phyloP scores from a whole-genome alignment of 2,329 filamentous ascomycete species.

The Septoria linicola region DNA sequence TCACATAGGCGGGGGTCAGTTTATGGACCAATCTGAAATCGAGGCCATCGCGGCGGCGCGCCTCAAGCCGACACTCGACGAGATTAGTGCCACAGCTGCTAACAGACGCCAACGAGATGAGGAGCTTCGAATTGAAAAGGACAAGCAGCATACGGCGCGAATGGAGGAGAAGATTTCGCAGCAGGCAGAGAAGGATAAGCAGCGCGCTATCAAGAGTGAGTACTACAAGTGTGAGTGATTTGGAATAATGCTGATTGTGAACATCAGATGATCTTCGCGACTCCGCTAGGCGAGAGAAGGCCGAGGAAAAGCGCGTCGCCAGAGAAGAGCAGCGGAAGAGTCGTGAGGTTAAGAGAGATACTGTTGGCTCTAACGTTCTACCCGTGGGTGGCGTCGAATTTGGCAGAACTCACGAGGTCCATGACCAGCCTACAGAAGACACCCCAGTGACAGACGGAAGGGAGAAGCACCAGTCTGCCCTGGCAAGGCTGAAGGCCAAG shows the following conservation, averaged over 20 bases:
- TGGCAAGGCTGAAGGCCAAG: slow-evolving; percentile 27
- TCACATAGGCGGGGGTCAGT: slow-evolving; percentile 77
- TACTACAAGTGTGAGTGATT: slow-evolving; percentile 11
- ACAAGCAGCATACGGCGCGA: slow-evolving; percentile 62
- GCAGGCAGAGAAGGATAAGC: slow-evolving; percentile 47
- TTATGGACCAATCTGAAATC: slow-evolving; percentile 73
- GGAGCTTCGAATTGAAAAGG: slow-evolving; percentile 62
- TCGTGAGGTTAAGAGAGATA: slow-evolving; percentile 32
- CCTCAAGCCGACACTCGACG: slow-evolving; percentile 79
- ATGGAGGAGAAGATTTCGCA: slow-evolving; percentile 55
- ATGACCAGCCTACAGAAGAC: slow-evolving; percentile 16
- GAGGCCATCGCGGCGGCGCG: slow-evolving; percentile 74
- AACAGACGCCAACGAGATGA: slow-evolving; percentile 66
- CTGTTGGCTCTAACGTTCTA: slow-evolving; percentile 8
- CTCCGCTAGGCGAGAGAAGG: slow-evolving; percentile 48
- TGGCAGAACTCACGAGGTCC: slow-evolving; percentile 13
- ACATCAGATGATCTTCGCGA: slow-evolving; percentile 55
- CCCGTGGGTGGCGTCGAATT: slow-evolving; percentile 7
- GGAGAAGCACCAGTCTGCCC: slow-evolving; percentile 25
- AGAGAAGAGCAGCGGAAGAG: slow-evolving; percentile 55
- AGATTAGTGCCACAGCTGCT: slow-evolving; percentile 78
- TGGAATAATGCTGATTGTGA: slow-evolving; percentile 13
- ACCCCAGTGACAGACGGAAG: slow-evolving; percentile 12
- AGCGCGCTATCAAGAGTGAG: slow-evolving; percentile 58
- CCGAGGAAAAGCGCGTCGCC: slow-evolving; percentile 51